Evolutionary conservation across 2,329 filamentous ascomycete genomes (phyloP), one percentile per base, ranked within the genome.

Genomic region (Xylariales sp.): DNA sequence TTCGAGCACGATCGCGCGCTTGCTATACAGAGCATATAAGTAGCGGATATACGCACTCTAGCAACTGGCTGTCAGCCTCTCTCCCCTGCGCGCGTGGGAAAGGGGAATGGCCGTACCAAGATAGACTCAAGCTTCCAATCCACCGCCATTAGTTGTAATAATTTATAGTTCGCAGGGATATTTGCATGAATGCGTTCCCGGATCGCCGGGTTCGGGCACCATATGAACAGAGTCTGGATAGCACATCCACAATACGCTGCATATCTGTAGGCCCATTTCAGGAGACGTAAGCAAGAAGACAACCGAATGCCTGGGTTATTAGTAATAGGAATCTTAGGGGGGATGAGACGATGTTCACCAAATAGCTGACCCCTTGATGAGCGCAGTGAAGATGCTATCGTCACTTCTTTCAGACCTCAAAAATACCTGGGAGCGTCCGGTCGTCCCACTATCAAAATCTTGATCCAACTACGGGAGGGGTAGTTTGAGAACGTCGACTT

Each of bases 71-170:
- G 46, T 64, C 5, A 60, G 54, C 16, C n/a, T 18, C 12, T 30
- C 10, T 39, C 23, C 30, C 14, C 4, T n/a, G 18, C 10, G 12
- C 12, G 16, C 1, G 2, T 23, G 5, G 1, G 4, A 18, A 30
- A 12, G 3, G 1, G 18, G 28, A 7, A 30, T 12, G 28, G 3
- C 1, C 14, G 8, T 66, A 62, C 64, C 43, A 62, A 30, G 1
- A 53, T 32, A 28, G 58, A 66, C 41, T 58, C 58, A 48, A 57
- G 62, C 23, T 66, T 62, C 64, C 57, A 66, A 62, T 66, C 58
- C 14, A 36, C 52, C 2, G 41, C 36, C 64, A 66, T 62, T 12
- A 66, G n/a, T 46, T 62, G 64, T 41, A 65, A 39, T 32, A 65
- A 10, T 41, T 43, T 65, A 5, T 52, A 41, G 18, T 66, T 66